Base-by-base conservation (phyloP, 2,329 filamentous ascomycete genomes). In the Aspergillus novofumigatus region DNA sequence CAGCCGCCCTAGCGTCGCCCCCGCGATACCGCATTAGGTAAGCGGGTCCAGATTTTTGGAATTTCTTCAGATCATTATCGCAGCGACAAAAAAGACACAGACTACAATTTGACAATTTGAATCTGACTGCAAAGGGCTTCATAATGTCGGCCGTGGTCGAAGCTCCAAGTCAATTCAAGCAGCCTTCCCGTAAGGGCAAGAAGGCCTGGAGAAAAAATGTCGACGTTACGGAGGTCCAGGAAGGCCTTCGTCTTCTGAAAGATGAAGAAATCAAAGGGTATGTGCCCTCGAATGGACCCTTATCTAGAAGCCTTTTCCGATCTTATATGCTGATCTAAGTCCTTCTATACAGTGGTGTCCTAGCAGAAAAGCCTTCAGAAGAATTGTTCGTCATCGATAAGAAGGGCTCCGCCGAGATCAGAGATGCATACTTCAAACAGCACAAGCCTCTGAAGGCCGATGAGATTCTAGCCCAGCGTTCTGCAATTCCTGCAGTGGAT, bases 141-240 rank as follows among this genome's bases (percentile, higher is more conserved):
- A 65, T 52, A 45, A 76, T 76, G 74, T 70, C 74, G 51, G 58
- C 66, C n/a, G 60, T 63, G 28, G 58, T 71, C 28, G 65, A 70
- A 51, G 88, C 90, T 20, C 92, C 92, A 10, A 86, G 87, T 61
- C 91, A 95, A 65, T 86, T 88, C 77, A 92, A 85, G 62, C 94
- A 99, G 75, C 86, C 92, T 26, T 97, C 93, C 4, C 84, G 94
- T 72, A 99, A 99, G 75, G 94, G 95, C 67, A 97, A 97, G 78
- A 97, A 96, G 79, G 93, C 94, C 32, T 99, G 94, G 94, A 85
- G 94, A 71, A 99, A 97, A 76, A 96, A 99, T 78, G 91, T 99
- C 75, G 91, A 99, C 76, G 85, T 97, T 60, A 88, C 90, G 28
- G 88, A 96, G 61, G 85, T 99, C 26, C 84, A 93, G 67, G 79